Evolutionary conservation across 768 basidiomycete species (phyloP).

Genomic region (Boletus coccyginus): DNA sequence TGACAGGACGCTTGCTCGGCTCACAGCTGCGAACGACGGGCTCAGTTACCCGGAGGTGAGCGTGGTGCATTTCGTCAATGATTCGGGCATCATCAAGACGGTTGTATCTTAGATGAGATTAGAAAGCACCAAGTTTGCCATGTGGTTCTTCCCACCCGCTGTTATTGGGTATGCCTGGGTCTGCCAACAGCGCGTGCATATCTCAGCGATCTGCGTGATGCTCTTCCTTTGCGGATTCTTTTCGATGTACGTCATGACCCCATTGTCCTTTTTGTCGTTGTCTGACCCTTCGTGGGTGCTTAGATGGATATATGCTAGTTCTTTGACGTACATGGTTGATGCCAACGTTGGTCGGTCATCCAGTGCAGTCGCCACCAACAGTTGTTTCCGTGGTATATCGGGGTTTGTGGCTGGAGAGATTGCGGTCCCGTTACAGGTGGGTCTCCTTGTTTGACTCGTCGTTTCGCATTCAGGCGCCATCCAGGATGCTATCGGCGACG

Average conservation of each 20-base stretch:
- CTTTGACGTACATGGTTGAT: slow-evolving; percentile 85
- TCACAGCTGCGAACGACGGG: slow-evolving; percentile 50
- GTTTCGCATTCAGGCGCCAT: not conserved
- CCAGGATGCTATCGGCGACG: slow-evolving; percentile 73
- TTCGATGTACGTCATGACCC: slow-evolving; percentile 51
- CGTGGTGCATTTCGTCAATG: not conserved
- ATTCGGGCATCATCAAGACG: not conserved
- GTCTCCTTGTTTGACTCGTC: not conserved
- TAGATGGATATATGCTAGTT: slow-evolving; percentile 64
- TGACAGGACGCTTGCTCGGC: slow-evolving; percentile 44
- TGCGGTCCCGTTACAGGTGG: slow-evolving; percentile 66
- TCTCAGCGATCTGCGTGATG: slow-evolving; percentile 69
- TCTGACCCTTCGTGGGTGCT: not conserved
- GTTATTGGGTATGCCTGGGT: slow-evolving; percentile 79
- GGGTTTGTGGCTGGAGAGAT: slow-evolving; percentile 73
- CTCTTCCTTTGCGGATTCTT: slow-evolving; percentile 76
- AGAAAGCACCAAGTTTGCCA: slow-evolving; percentile 56
- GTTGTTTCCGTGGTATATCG: slow-evolving; percentile 63
- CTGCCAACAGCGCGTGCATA: slow-evolving; percentile 57
- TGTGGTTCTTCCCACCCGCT: slow-evolving; percentile 52
- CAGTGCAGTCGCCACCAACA: slow-evolving; percentile 73
- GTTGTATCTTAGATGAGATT: slow-evolving; percentile 60
- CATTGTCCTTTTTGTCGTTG: not conserved
- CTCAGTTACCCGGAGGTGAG: slow-evolving; percentile 63
- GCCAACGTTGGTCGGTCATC: slow-evolving; percentile 81